phyloP scores from a whole-genome alignment of 768 basidiomycete species.

The Leccinum subtestaceum region DNA sequence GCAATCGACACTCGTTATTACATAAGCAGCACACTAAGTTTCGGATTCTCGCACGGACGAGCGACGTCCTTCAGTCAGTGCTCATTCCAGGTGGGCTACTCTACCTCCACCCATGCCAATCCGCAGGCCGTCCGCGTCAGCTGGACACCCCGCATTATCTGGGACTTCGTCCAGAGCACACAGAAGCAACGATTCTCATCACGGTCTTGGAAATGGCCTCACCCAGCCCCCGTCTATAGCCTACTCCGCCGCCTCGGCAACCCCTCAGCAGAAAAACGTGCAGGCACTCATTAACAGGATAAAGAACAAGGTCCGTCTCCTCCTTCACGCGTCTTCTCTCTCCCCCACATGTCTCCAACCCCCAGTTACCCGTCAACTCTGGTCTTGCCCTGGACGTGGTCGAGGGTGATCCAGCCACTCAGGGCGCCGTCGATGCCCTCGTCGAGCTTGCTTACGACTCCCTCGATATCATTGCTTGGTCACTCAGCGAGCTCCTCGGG shows the following conservation, averaged over 20 bases:
- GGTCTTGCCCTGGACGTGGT: conserved; percentile 69
- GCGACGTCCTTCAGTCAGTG: conserved; percentile 1
- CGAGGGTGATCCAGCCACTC: conserved; percentile 72
- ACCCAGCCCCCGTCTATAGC: conserved; percentile 35
- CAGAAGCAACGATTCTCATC: conserved; percentile 62
- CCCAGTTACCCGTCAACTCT: conserved; percentile 81
- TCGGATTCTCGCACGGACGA: conserved; percentile 24
- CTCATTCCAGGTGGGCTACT: conserved; percentile 23
- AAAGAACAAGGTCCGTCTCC: conserved; percentile 65
- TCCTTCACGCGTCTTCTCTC: neutral
- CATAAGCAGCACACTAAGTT: conserved; percentile 16
- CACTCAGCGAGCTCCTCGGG: conserved; percentile 74
- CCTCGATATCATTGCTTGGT: conserved; percentile 76
- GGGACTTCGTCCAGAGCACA: conserved; percentile 48
- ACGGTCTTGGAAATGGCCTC: conserved; percentile 34
- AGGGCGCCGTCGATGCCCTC: conserved; percentile 74
- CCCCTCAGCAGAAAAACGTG: conserved; percentile 80
- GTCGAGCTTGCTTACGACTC: conserved; percentile 77
- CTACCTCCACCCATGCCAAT: conserved; percentile 39
- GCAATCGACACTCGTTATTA: conserved; percentile 13
- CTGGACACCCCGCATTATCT: conserved; percentile 36
- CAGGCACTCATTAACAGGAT: conserved; percentile 76
- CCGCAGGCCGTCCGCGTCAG: conserved; percentile 62
- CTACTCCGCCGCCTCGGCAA: conserved; percentile 39
- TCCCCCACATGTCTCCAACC: neutral